These are phyloP conservation scores for Yamadazyma diospyri DNA, from an alignment of 1,139 yeast species.

Conservation along the genomic window DNA sequence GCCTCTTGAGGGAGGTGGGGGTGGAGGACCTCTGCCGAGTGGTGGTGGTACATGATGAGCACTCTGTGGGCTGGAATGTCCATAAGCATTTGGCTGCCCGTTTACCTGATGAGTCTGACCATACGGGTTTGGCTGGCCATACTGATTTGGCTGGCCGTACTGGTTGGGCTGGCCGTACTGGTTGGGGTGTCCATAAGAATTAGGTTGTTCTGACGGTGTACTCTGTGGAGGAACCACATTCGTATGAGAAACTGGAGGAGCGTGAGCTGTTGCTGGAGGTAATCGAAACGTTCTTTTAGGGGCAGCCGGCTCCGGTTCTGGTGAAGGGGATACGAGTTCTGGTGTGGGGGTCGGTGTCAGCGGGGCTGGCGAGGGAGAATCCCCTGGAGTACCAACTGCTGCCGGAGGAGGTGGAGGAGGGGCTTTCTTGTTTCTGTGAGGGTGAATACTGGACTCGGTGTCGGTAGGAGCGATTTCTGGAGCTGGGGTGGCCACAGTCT, in stretches of 20 bases:
- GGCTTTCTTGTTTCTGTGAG: slow-evolving; percentile 30
- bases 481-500: too few species aligned
- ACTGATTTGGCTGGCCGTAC: slow-evolving; percentile 5
- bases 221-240: slow-evolving; percentile 19
- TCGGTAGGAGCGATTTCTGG: slow-evolving; percentile 13
- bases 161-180: slow-evolving; percentile 3
- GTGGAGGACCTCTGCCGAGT: slow-evolving; percentile 4
- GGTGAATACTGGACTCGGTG: slow-evolving; percentile 2
- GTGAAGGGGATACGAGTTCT: slow-evolving; percentile 9
- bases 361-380: slow-evolving; percentile 19
- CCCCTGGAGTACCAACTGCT: too few species aligned
- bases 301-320: slow-evolving; percentile 8
- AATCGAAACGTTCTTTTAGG: slow-evolving; percentile 22
- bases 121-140: slow-evolving; percentile 1
- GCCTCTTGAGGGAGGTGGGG: slow-evolving; percentile 3
- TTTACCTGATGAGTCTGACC: too few species aligned
- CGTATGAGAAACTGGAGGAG: slow-evolving; percentile 33
- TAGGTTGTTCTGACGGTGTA: slow-evolving; percentile 1
- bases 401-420: slow-evolving; percentile 46
- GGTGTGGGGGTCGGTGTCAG: slow-evolving; percentile 35
- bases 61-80: too few species aligned
- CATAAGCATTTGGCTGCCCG: too few species aligned
- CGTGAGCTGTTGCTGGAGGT: slow-evolving; percentile 24
- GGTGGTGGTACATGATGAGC: too few species aligned
- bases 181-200: slow-evolving; percentile 3